phyloP scores from a whole-genome alignment of 2,329 filamentous ascomycete genomes.

The Fusarium acutatum region DNA sequence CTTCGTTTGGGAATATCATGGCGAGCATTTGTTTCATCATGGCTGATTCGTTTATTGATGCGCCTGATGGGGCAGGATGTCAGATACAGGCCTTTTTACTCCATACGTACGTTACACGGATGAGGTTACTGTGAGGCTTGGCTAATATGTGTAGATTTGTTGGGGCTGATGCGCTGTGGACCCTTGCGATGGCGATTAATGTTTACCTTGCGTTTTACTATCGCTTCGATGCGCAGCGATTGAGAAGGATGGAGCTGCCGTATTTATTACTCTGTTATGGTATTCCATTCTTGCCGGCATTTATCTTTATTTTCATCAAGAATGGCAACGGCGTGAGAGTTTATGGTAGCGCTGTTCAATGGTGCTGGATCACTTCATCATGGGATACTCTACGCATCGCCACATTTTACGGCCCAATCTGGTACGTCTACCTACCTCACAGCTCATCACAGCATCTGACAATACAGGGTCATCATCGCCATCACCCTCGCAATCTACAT shows the following conservation, averaged over 20 bases:
- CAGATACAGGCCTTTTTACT: neutral
- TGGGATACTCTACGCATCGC: neutral
- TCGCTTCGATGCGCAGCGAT: neutral
- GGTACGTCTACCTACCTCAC: neutral
- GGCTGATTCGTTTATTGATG: neutral
- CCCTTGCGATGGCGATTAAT: conserved; percentile 7
- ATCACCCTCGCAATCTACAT: conserved; percentile 1
- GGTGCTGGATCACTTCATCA: neutral
- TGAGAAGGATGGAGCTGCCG: neutral
- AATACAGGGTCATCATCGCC: neutral
- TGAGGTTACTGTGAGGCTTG: fast-evolving
- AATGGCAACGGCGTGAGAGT: neutral
- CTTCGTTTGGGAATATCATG: conserved; percentile 4
- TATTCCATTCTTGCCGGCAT: neutral
- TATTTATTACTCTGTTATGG: neutral
- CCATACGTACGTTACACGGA: neutral
- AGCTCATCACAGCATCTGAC: neutral
- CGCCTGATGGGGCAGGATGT: neutral
- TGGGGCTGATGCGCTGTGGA: conserved; percentile 2
- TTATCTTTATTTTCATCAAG: neutral
- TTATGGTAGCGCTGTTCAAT: neutral
- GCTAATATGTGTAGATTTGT: neutral
- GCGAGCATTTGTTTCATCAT: conserved; percentile 12
- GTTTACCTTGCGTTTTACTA: conserved; percentile 5
- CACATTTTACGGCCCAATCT: neutral